These are phyloP conservation scores for Hordeum pubiflorum DNA, from an alignment of 202 grass and related monocot genomes.

Conservation along the genomic window DNA sequence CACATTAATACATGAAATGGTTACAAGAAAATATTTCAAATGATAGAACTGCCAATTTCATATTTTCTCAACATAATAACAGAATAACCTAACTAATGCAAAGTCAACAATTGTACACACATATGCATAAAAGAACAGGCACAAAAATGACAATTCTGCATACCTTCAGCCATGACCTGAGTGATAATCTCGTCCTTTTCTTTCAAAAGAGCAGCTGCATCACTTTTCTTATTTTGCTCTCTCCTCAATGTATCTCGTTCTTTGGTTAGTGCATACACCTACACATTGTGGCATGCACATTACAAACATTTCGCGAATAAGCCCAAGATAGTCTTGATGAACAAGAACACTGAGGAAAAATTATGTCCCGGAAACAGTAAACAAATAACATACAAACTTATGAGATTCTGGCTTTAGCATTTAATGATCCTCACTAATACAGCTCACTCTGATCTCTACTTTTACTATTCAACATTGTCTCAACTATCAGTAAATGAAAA, in stretches of 20 bases:
- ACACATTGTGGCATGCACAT: conserved; percentile 24
- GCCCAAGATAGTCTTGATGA: conserved; percentile 9
- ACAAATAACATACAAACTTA: not conserved
- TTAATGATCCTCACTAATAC: conserved; percentile 4
- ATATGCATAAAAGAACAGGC: conserved; percentile 16
- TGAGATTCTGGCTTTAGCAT: not conserved
- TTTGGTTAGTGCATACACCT: conserved; percentile 90
- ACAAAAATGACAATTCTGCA: conserved; percentile 5
- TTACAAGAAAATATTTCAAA: not conserved
- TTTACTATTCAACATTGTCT: not conserved
- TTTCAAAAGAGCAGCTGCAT: conserved; percentile 98
- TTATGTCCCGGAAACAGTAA: conserved; percentile 1
- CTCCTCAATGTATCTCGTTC: conserved; percentile 97
- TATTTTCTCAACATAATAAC: not conserved
- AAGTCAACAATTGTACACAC: conserved; percentile 1
- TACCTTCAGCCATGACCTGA: conserved; percentile 99
- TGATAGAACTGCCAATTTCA: conserved; percentile 10
- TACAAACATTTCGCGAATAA: not conserved
- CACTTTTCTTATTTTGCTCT: conserved; percentile 95
- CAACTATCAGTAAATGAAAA: not conserved
- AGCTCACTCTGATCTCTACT: not conserved
- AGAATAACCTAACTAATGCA: not conserved
- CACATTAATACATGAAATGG: not conserved
- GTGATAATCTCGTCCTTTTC: conserved; percentile 98
- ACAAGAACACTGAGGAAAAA: not conserved